A percentile compares a stretch with the other conserved stretches of the same genome.
These are phyloP conservation scores for Aspergillus spinulosporus DNA, from an alignment of 2,329 filamentous ascomycete species.

Conservation along the genomic window DNA sequence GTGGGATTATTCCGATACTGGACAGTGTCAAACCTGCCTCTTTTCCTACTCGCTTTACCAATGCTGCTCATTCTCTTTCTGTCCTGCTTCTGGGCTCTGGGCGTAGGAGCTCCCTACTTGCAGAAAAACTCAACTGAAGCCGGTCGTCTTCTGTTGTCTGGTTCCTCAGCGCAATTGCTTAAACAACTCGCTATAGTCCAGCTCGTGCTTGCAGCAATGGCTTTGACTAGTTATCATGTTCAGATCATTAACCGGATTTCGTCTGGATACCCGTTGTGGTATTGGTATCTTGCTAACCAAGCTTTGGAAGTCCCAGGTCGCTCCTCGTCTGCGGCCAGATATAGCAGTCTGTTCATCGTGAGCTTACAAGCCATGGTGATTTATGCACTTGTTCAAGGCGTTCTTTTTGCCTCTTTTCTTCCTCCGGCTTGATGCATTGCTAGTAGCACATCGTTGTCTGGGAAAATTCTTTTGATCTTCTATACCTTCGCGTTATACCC, in stretches of 20 bases:
- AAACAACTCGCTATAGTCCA: constrained; percentile 70
- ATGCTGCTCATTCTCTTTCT: constrained; percentile 67
- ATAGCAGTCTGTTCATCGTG: constrained; percentile 25
- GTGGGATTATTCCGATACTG: constrained; percentile 88
- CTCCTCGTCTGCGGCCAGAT: constrained; percentile 15
- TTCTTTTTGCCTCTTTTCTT: constrained; percentile 83
- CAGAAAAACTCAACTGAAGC: constrained; percentile 17
- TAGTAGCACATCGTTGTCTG: no score
- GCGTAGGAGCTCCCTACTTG: constrained; percentile 26
- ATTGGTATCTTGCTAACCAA: constrained; percentile 69
- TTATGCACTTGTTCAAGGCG: constrained; percentile 80
- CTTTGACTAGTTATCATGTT: constrained; percentile 81
- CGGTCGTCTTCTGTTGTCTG: constrained; percentile 16
- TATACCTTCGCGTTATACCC: not conserved
- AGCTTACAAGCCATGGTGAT: constrained; percentile 70
- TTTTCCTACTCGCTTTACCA: constrained; percentile 81
- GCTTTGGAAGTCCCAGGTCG: constrained; percentile 25
- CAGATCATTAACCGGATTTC: constrained; percentile 90
- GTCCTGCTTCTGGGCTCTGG: constrained; percentile 58
- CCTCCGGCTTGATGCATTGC: constrained; percentile 68
- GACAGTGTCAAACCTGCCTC: constrained; percentile 79
- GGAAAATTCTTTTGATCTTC: not conserved
- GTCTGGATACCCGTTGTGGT: constrained; percentile 87
- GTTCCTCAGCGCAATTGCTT: constrained; percentile 34
- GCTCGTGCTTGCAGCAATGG: constrained; percentile 67